Evolutionary conservation across 1,284 basidiomycete genomes (phyloP), one percentile per base, ranked within the genome.

Genomic region (Pyrrhoderma noxium): DNA sequence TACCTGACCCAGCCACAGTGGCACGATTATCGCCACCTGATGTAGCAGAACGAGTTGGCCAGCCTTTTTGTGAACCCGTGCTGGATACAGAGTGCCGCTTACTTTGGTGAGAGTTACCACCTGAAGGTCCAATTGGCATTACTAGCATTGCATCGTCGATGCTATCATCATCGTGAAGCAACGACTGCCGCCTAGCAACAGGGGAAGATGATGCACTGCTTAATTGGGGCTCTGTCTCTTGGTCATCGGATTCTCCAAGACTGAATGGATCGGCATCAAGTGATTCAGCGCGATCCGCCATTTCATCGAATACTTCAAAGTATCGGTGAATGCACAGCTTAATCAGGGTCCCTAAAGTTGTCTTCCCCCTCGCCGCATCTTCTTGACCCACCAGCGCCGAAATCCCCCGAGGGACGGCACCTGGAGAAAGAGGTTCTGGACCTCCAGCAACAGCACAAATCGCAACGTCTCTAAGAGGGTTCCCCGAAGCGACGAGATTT

Each of bases 291-390:
- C 80, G 75, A 65, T 89, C 88, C 53, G 64, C 67, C 16, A 83
- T 66, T 58, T 90, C 85, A 60, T 91, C 88, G 61, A 92, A 92
- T 31, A 92, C 71, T 63, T 92, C 89, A 63, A 85, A 90, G 63
- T 90, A 92, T 40, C 79, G 76, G 59, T 86, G 77, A 52, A 92
- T 89, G 65, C 86, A 90, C 35, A 88, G 67, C 60, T 82, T 81
- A 63, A 91, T 70, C 45, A 92, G 69, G 49, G 74, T 71, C 2
- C 88, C 88, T 0, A 92, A 69, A 1, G 86, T 89, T 8, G 79
- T 80, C 55, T 66, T 69, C 45, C 72, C 72, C 41, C 61, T 60
- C 43, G 60, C 57, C 54, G 58, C 50, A 59, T 49, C 55, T 56
- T 56, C 51, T 47, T 57, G 51, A 34, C 56, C 25, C 13, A 56